Percentiles rank a stretch among this genome's conserved stretches.
phyloP scores from a whole-genome alignment of 768 basidiomycete species.

The Mycena haematopus region DNA sequence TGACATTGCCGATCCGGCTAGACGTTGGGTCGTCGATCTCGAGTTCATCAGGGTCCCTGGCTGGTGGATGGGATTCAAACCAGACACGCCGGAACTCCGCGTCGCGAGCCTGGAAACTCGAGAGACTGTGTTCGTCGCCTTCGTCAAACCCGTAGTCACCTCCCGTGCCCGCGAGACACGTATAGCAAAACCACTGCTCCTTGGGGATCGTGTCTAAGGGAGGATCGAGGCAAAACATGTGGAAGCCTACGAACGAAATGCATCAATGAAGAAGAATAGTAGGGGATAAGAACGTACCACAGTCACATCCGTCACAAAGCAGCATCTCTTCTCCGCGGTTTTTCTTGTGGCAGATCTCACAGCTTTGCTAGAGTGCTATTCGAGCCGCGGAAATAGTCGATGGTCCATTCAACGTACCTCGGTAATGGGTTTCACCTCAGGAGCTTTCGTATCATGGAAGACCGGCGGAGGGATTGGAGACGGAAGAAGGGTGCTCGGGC shows the following conservation, averaged over 20 bases:
- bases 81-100: conserved; percentile 87
- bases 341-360: conserved; percentile 92
- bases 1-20: conserved; percentile 61
- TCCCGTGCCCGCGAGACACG: conserved; percentile 89
- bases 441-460: conserved; percentile 50
- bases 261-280: conserved; percentile 12
- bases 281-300: conserved; percentile 56
- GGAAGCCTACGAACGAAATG: conserved; percentile 72
- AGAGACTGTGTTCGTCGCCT: conserved; percentile 92
- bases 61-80: conserved; percentile 82
- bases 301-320: conserved; percentile 87
- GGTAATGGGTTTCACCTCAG: conserved; percentile 51
- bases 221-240: conserved; percentile 96
- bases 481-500: conserved; percentile 24
- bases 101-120: conserved; percentile 92
- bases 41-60: conserved; percentile 39
- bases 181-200: conserved; percentile 96
- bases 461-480: conserved; percentile 51
- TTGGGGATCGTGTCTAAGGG: conserved; percentile 85
- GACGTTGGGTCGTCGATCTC: conserved; percentile 55
- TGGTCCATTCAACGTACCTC: conserved; percentile 54
- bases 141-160: conserved; percentile 99
- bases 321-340: conserved; percentile 92
- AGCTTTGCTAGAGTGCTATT: conserved; percentile 65
- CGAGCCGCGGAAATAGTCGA: conserved; percentile 27